These are phyloP conservation scores for Albizia julibrissin DNA, from an alignment of 306 rosid species.

Conservation along the genomic window DNA sequence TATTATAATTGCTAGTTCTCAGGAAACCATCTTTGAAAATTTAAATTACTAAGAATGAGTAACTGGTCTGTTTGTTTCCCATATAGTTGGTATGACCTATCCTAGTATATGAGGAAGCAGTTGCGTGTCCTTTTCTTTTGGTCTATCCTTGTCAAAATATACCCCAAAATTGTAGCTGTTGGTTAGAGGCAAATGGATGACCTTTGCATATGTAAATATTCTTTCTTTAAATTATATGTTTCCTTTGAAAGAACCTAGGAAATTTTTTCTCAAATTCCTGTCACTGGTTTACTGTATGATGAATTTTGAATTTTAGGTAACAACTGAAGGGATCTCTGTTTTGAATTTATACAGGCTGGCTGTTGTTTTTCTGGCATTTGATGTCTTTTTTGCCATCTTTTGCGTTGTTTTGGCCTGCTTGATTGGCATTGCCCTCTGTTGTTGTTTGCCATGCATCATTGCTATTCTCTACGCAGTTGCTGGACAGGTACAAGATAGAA, in stretches of 20 bases:
- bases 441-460: slow-evolving; percentile 98
- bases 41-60: neutral
- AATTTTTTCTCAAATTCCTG: neutral
- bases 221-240: neutral
- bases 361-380: slow-evolving; percentile 94
- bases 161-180: neutral
- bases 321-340: slow-evolving; percentile 34
- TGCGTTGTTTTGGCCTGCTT: slow-evolving; percentile 98
- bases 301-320: slow-evolving; percentile 11
- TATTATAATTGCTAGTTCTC: slow-evolving; percentile 8
- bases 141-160: slow-evolving; percentile 1
- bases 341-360: slow-evolving; percentile 79
- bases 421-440: slow-evolving; percentile 95
- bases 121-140: neutral
- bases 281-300: slow-evolving; percentile 9
- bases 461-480: slow-evolving; percentile 96
- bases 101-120: neutral
- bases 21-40: neutral
- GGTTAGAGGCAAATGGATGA: neutral
- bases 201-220: neutral
- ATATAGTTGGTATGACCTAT: slow-evolving; percentile 3
- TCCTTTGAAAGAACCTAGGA: slow-evolving; percentile 3
- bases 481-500: slow-evolving; percentile 71
- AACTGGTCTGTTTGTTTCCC: neutral
- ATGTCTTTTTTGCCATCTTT: slow-evolving; percentile 93